Base-by-base conservation (phyloP, 257 asterid species). In the Solanum piurae region DNA sequence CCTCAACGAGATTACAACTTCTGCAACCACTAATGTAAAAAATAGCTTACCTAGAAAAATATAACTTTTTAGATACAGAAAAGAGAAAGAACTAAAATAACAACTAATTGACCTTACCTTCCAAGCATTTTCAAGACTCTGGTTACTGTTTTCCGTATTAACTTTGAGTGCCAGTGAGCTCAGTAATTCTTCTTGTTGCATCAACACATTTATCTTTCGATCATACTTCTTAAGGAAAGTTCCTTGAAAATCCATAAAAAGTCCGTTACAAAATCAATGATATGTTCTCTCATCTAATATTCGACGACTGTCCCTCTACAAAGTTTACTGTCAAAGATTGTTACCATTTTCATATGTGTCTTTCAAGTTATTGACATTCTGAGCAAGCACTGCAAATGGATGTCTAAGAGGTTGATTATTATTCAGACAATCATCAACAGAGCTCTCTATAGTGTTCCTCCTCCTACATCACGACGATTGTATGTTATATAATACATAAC, bases 301-400 rank as follows among this genome's bases (percentile, higher is more conserved):
- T 72, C 7, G 3, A 33, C 25, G n/a, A n/a, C n/a, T 33, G 25
- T 72, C 25, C 79, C 33, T 31, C 33, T 72, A 18, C 44, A 31
- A 71, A 31, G n/a, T 71, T 16, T 4, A 71, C 77, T 7, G 79
- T 34, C 79, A 72, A 33, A 71, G 42, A 31, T 7, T 14, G 36
- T 83, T 72, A 91, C 92, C 92, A 90, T 88, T 89, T 55, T 40
- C 4, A 1, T 92, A 34, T 72, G 88, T 88, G 92, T 90, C 93
- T 84, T 92, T 91, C 40, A 79, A 49, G 88, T 88, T 88, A 52
- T 87, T 83, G 38, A 27, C 87, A 79, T 92, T 95, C 84, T 92
- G 94, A 92, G 92, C 89, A 44, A 94, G 87, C 34, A 89, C 94
- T 49, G 97, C 92, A 90, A 94, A 94, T 49, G 98, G 98, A 69